These are phyloP conservation scores for Boletus bicolor DNA, from an alignment of 768 basidiomycete species.

Conservation along the genomic window DNA sequence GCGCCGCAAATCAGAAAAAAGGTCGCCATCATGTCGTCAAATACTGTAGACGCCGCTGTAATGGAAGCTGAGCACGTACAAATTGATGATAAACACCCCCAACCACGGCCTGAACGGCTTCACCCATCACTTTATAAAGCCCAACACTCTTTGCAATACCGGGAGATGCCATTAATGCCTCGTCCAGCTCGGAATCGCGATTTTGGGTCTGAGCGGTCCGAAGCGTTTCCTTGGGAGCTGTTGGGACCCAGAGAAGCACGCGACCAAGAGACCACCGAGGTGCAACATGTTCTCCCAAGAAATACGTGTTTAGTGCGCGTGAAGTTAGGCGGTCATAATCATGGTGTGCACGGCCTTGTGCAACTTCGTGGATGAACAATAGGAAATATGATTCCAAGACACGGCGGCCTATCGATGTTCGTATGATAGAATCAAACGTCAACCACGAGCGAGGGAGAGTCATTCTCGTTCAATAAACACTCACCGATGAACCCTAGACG, in stretches of 20 bases:
- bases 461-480: background rate
- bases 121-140: constrained; percentile 74
- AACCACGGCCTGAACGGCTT: constrained; percentile 70
- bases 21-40: constrained; percentile 10
- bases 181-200: constrained; percentile 27
- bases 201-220: constrained; percentile 12
- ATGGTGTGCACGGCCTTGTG: constrained; percentile 43
- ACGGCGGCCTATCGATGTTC: constrained; percentile 55
- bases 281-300: constrained; percentile 72
- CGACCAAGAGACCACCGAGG: constrained; percentile 71
- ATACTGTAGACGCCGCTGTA: constrained; percentile 9
- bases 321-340: constrained; percentile 58
- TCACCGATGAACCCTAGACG: constrained; percentile 70
- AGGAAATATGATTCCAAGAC: constrained; percentile 73
- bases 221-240: constrained; percentile 41
- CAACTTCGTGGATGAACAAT: constrained; percentile 62
- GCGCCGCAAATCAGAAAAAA: background rate
- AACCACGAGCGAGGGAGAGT: background rate
- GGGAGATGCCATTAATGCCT: constrained; percentile 28
- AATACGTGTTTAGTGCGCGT: constrained; percentile 63
- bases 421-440: background rate
- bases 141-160: constrained; percentile 54
- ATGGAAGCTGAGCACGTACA: constrained; percentile 45
- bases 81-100: constrained; percentile 80
- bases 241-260: constrained; percentile 72